A percentile compares a stretch with the other conserved stretches of the same genome.
Conservation (phyloP, 2,329 filamentous ascomycete species). For the Alternaria arborescens region DNA sequence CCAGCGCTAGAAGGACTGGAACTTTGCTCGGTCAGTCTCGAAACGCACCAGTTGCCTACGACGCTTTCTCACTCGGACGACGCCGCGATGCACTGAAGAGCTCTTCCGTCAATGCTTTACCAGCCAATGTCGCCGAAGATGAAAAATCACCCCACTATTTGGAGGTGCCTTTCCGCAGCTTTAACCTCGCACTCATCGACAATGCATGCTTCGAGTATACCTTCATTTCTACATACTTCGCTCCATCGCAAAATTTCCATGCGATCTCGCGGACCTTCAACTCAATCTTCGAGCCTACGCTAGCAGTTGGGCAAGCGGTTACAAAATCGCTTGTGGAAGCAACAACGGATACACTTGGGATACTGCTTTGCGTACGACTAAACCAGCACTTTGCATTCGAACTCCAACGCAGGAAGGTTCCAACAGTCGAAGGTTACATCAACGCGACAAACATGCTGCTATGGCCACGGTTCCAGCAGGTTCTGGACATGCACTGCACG, state of each 20-base stretch:
- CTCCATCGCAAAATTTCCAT: conserved; percentile 76
- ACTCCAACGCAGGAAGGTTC: conserved; percentile 88
- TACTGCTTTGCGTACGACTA: conserved; percentile 88
- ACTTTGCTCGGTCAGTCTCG: conserved; percentile 41
- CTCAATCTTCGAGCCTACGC: conserved; percentile 89
- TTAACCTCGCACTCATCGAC: conserved; percentile 92
- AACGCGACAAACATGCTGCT: conserved; percentile 96
- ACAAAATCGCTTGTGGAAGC: conserved; percentile 79
- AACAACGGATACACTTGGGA: conserved; percentile 83
- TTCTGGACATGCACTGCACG: conserved; percentile 93
- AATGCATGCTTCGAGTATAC: conserved; percentile 95
- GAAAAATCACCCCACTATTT: conserved; percentile 86
- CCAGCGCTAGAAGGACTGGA: conserved; percentile 69
- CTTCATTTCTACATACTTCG: conserved; percentile 90
- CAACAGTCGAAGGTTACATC: conserved; percentile 87
- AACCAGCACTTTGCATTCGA: conserved; percentile 96
- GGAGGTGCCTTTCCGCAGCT: conserved; percentile 90
- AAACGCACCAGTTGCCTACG: conserved; percentile 69
- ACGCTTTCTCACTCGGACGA: conserved; percentile 88
- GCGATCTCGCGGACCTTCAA: conserved; percentile 83
- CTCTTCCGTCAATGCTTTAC: conserved; percentile 76
- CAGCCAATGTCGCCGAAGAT: conserved; percentile 91
- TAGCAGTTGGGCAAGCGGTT: conserved; percentile 79
- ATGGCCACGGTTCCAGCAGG: conserved; percentile 92
- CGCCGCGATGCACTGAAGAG: conserved; percentile 83